Conservation (phyloP, 306 rosid genomes). For the Prunus campanulata region DNA sequence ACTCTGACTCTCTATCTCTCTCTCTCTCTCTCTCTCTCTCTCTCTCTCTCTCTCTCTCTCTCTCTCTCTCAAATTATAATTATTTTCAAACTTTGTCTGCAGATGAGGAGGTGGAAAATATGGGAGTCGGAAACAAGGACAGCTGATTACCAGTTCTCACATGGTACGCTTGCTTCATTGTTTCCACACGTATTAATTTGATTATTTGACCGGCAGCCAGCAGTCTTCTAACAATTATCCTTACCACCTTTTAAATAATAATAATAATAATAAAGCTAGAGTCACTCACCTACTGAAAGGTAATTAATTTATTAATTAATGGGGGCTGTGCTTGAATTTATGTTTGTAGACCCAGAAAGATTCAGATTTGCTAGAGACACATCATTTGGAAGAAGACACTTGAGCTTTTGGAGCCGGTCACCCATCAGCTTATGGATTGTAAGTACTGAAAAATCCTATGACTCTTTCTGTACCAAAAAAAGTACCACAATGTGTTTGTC, state of each 20-base stretch:
- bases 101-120: slow-evolving; percentile 87
- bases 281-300: too few relatives aligned
- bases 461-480: background rate
- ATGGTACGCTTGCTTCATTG: slow-evolving; percentile 41
- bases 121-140: slow-evolving; percentile 90
- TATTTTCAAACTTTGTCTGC: background rate
- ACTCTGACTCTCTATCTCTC: background rate
- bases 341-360: slow-evolving; percentile 68
- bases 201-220: background rate
- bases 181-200: background rate
- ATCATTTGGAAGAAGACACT: slow-evolving; percentile 83
- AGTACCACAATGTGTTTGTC: too few relatives aligned
- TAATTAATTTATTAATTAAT: background rate
- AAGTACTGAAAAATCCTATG: slow-evolving; percentile 21
- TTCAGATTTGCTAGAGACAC: slow-evolving; percentile 86
- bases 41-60: background rate
- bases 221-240: background rate
- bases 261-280: too few relatives aligned
- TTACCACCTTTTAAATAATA: background rate
- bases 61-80: background rate
- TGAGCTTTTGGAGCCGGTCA: slow-evolving; percentile 63
- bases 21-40: background rate
- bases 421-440: slow-evolving; percentile 73
- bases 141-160: slow-evolving; percentile 58
- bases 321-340: background rate